A percentile compares a stretch with the other conserved stretches of the same genome.
Evolutionary conservation across 306 rosid species (phyloP).

Genomic region (Castanea crenata): DNA sequence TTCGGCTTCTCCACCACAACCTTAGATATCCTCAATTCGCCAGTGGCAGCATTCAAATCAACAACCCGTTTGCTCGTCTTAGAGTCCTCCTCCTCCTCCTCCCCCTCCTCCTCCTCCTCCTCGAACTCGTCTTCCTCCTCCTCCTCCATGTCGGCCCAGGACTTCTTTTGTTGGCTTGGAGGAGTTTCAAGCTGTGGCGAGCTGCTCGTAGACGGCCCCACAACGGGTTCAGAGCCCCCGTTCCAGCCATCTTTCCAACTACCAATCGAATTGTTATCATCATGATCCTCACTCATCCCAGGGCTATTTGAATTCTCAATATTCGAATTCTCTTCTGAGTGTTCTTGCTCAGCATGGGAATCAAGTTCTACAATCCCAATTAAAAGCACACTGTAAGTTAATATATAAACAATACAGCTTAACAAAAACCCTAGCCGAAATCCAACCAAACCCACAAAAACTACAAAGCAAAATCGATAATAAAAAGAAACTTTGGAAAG

Average conservation of each 20-base stretch:
- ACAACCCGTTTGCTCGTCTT: slow-evolving; percentile 29
- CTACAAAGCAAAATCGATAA: too few relatives aligned
- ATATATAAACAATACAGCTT: too few relatives aligned
- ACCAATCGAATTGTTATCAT: slow-evolving; percentile 51
- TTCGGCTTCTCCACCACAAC: slow-evolving; percentile 55
- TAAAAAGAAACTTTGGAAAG: not conserved
- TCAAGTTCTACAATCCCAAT: too few relatives aligned
- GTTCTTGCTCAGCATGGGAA: too few relatives aligned
- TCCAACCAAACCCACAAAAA: too few relatives aligned
- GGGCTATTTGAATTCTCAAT: not conserved
- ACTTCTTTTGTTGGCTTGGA: slow-evolving; percentile 41
- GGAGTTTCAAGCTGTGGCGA: slow-evolving; percentile 28
- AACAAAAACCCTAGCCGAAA: too few relatives aligned
- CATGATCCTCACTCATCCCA: slow-evolving; percentile 24
- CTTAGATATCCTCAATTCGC: slow-evolving; percentile 31
- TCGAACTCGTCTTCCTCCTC: slow-evolving; percentile 86
- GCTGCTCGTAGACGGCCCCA: slow-evolving; percentile 28
- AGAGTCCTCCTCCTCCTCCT: slow-evolving; percentile 31
- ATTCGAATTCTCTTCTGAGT: too few relatives aligned
- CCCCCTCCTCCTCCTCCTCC: slow-evolving; percentile 41
- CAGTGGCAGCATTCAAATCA: slow-evolving; percentile 30
- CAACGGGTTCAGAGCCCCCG: slow-evolving; percentile 23
- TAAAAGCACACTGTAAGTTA: too few relatives aligned
- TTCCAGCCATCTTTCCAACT: slow-evolving; percentile 56
- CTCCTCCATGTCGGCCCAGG: slow-evolving; percentile 99